Percentiles rank a stretch among this genome's conserved stretches.
Evolutionary conservation across 176 grass and related monocot genomes (phyloP).

Genomic region (Dendrocalamus sinicus): DNA sequence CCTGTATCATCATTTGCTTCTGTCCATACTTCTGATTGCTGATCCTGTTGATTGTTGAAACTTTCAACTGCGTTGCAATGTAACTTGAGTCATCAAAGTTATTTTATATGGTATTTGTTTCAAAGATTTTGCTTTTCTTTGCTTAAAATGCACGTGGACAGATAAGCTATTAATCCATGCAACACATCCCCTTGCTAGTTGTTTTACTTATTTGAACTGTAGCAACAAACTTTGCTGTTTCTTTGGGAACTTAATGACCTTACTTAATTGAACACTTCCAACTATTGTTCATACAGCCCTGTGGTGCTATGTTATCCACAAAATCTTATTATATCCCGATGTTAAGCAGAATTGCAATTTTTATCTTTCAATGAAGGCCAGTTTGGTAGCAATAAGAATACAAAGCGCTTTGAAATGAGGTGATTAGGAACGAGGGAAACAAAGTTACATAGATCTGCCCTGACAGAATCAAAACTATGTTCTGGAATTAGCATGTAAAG

Average conservation of each 20-base stretch:
- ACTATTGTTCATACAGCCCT: neutral
- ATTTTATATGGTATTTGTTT: too few relatives aligned
- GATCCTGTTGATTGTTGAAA: too few relatives aligned
- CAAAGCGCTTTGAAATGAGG: neutral
- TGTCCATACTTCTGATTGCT: too few relatives aligned
- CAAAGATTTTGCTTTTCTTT: too few relatives aligned
- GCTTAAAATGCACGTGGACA: too few relatives aligned
- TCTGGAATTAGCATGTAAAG: constrained; percentile 4
- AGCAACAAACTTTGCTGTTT: neutral
- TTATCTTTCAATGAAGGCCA: neutral
- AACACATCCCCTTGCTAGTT: too few relatives aligned
- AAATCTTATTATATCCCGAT: neutral
- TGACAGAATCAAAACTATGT: neutral
- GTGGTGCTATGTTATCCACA: neutral
- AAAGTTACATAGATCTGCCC: constrained; percentile 15
- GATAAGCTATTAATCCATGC: too few relatives aligned
- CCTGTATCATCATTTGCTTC: too few relatives aligned
- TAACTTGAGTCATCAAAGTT: too few relatives aligned
- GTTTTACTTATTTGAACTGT: too few relatives aligned
- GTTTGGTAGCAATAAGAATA: constrained; percentile 1
- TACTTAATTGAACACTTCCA: constrained; percentile 26
- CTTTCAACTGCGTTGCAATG: too few relatives aligned
- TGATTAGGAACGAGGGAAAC: neutral
- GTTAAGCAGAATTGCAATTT: neutral
- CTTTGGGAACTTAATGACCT: neutral